Conservation (phyloP, 202 grass and related monocot species). For the Musa balbisiana region DNA sequence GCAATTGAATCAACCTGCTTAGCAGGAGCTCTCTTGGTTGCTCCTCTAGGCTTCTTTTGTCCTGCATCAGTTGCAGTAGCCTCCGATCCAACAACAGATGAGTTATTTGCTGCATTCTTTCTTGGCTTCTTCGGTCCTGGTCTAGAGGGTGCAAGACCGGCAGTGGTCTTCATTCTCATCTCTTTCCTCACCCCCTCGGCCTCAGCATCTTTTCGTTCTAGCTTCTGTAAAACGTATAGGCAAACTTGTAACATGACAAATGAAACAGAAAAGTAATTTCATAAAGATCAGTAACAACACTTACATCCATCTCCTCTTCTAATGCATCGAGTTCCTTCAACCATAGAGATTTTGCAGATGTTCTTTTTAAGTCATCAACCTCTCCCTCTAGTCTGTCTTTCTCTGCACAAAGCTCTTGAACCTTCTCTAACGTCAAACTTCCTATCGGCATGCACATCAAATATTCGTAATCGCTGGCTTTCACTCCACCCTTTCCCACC, state of each 20-base stretch:
- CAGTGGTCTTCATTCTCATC: slow-evolving; percentile 15
- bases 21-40: slow-evolving; percentile 30
- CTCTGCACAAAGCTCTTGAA: slow-evolving; percentile 43
- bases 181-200: slow-evolving; percentile 20
- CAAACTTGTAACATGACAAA: not conserved
- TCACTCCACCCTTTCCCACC: slow-evolving; percentile 17
- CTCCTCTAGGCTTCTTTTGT: slow-evolving; percentile 21
- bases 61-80: slow-evolving; percentile 8
- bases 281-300: not conserved
- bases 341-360: slow-evolving; percentile 53
- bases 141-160: slow-evolving; percentile 3
- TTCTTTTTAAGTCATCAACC: slow-evolving; percentile 41
- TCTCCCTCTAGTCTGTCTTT: slow-evolving; percentile 32
- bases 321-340: slow-evolving; percentile 63
- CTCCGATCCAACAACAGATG: not conserved
- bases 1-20: slow-evolving; percentile 34
- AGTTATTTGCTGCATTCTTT: slow-evolving; percentile 33
- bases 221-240: slow-evolving; percentile 30
- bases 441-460: slow-evolving; percentile 69
- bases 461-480: slow-evolving; percentile 66
- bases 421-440: slow-evolving; percentile 66
- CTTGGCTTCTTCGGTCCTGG: slow-evolving; percentile 39
- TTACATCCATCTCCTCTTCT: slow-evolving; percentile 77
- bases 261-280: not conserved
- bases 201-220: slow-evolving; percentile 31